phyloP scores from a whole-genome alignment of 202 grass and related monocot species.

The Panicum virgatum region DNA sequence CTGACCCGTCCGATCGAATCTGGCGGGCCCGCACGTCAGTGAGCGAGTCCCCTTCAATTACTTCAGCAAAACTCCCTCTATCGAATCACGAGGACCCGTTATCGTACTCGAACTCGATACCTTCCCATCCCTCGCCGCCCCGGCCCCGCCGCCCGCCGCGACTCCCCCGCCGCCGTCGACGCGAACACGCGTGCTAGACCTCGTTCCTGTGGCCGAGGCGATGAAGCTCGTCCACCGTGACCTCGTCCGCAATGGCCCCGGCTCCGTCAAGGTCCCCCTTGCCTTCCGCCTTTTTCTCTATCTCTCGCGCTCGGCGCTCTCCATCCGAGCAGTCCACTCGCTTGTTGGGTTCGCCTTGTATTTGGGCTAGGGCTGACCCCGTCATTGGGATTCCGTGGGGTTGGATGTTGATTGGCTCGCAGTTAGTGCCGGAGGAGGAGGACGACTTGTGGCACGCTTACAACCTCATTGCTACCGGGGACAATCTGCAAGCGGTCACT shows the following conservation, averaged over 20 bases:
- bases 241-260: constrained; percentile 57
- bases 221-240: constrained; percentile 67
- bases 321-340: neutral
- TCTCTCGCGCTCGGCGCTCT: neutral
- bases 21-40: too few relatives aligned
- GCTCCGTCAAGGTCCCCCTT: constrained; percentile 63
- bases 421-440: constrained; percentile 86
- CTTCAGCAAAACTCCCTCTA: too few relatives aligned
- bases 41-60: too few relatives aligned
- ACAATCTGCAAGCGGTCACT: constrained; percentile 65
- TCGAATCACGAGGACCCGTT: neutral
- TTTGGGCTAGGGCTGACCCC: neutral
- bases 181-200: neutral
- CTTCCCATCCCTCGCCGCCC: neutral
- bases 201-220: neutral
- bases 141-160: constrained; percentile 1
- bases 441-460: constrained; percentile 97
- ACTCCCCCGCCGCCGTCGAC: constrained; percentile 17
- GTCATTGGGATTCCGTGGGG: neutral
- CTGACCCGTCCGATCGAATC: too few relatives aligned
- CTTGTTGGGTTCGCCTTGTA: neutral
- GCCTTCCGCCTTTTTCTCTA: neutral
- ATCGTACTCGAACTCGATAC: neutral
- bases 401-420: constrained; percentile 12
- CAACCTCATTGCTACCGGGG: constrained; percentile 77